Evolutionary conservation across 345 rosid genomes (phyloP).

Genomic region (Turnera subulata): DNA sequence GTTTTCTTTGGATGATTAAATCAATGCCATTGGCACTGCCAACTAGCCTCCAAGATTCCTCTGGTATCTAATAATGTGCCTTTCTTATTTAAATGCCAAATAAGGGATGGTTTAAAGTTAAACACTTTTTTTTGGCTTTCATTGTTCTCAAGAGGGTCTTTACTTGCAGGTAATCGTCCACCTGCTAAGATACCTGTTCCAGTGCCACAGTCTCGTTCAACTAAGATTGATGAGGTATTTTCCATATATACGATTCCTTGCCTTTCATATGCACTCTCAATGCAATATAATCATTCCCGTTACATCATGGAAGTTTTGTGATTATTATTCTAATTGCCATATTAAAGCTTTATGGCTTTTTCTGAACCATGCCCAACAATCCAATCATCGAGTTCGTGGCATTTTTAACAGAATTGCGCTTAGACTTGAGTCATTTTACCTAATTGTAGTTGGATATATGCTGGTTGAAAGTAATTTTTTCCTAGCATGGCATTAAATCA

Average conservation of each 20-base stretch:
- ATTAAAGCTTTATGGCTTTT: no score
- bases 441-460: no score
- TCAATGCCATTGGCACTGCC: background rate
- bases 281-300: no score
- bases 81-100: background rate
- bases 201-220: constrained; percentile 52
- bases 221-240: constrained; percentile 65
- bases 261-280: background rate
- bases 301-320: background rate
- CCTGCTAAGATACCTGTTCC: constrained; percentile 91
- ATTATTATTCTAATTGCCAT: background rate
- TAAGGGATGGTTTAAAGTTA: background rate
- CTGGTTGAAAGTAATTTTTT: no score
- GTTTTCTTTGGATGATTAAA: background rate
- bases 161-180: constrained; percentile 64
- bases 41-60: constrained; percentile 7
- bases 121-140: background rate
- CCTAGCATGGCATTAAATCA: no score
- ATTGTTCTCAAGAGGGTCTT: constrained; percentile 15
- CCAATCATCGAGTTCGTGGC: no score
- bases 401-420: no score
- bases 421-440: no score
- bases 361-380: no score
- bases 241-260: background rate
- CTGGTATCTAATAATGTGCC: background rate